phyloP scores from a whole-genome alignment of 768 basidiomycete genomes.

The Strobilomyces echinocephalus region DNA sequence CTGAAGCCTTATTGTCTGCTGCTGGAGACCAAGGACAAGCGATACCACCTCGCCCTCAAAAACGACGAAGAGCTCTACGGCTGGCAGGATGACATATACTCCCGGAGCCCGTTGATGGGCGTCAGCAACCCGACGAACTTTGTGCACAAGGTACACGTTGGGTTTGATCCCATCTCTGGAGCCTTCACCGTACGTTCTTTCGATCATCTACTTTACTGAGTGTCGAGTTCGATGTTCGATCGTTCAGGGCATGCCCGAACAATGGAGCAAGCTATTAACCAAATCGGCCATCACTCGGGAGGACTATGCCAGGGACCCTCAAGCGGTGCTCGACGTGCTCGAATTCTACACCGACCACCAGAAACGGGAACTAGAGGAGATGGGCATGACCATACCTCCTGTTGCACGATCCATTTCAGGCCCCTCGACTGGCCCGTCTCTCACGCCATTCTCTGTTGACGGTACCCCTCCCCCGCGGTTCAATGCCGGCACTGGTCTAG shows the following conservation, averaged over 20 bases:
- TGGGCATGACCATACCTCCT: conserved; percentile 34
- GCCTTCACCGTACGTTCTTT: conserved; percentile 77
- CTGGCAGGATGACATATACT: conserved; percentile 97
- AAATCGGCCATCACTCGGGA: conserved; percentile 97
- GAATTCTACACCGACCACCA: conserved; percentile 99
- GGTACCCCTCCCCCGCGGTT: conserved; percentile 68
- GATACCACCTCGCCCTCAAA: conserved; percentile 78
- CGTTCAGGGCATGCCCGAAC: conserved; percentile 85
- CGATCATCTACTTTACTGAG: neutral
- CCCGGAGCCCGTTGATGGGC: conserved; percentile 86
- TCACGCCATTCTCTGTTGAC: conserved; percentile 34
- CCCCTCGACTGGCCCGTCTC: conserved; percentile 23
- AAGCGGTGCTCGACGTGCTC: conserved; percentile 94
- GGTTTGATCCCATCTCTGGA: conserved; percentile 90
- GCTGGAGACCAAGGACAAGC: conserved; percentile 80
- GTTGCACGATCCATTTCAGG: conserved; percentile 20
- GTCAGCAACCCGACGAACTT: conserved; percentile 95
- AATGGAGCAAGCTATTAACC: conserved; percentile 96
- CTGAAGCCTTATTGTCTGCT: conserved; percentile 91
- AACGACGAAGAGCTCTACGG: conserved; percentile 96
- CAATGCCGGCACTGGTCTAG: conserved; percentile 88
- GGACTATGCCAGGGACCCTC: conserved; percentile 95
- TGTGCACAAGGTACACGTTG: conserved; percentile 97
- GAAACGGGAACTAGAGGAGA: conserved; percentile 84
- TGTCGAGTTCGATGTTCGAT: neutral